These are phyloP conservation scores for Gyrodon lividus DNA, from an alignment of 768 basidiomycete genomes.

Conservation along the genomic window DNA sequence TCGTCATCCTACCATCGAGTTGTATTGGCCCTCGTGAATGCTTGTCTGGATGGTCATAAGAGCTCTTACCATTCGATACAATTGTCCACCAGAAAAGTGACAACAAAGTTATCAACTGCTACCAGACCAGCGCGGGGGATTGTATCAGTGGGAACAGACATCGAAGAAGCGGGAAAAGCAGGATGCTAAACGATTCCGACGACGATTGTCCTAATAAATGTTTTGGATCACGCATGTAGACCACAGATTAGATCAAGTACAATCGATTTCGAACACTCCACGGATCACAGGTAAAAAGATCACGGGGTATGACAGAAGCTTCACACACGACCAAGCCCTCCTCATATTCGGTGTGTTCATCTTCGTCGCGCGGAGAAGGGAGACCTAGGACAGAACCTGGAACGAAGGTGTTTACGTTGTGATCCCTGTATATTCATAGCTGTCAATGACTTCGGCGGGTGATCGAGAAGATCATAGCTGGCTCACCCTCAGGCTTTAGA, in stretches of 20 bases:
- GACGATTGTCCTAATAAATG: too few relatives aligned
- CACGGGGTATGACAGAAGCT: neutral
- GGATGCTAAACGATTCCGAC: neutral
- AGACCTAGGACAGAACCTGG: constrained; percentile 9
- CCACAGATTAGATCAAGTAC: neutral
- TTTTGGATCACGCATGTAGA: neutral
- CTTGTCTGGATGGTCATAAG: neutral
- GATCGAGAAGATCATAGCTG: neutral
- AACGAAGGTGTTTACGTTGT: neutral
- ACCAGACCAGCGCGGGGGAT: constrained; percentile 18
- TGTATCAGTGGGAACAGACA: constrained; percentile 4
- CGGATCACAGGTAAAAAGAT: neutral
- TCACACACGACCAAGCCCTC: neutral
- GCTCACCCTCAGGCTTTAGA: constrained; percentile 23
- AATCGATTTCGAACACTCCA: neutral
- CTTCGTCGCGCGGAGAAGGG: neutral
- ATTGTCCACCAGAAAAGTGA: constrained; percentile 77
- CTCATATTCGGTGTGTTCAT: constrained; percentile 3
- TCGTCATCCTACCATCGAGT: constrained; percentile 59
- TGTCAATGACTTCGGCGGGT: neutral
- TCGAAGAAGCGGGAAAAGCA: neutral
- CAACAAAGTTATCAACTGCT: constrained; percentile 38
- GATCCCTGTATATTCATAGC: neutral
- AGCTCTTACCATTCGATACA: constrained; percentile 68
- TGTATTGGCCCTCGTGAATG: neutral